A percentile compares a stretch with the other conserved stretches of the same genome.
Evolutionary conservation across 805 yeast species (phyloP).

Genomic region (Wickerhamiella siamensis): DNA sequence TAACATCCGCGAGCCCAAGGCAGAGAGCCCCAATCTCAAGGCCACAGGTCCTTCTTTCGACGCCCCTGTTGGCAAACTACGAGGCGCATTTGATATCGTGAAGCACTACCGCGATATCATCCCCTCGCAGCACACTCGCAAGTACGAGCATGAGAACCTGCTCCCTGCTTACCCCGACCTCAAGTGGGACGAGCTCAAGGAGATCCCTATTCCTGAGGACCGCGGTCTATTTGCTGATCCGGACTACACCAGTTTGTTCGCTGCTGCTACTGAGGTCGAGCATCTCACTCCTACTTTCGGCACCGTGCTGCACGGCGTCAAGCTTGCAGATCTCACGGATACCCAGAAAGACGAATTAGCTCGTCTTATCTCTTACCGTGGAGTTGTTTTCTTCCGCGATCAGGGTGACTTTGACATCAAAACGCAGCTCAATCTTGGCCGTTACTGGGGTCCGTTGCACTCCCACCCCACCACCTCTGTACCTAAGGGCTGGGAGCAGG

Average conservation of each 20-base stretch:
- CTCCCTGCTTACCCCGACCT: slow-evolving; percentile 24
- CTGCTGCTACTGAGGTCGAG: slow-evolving; percentile 19
- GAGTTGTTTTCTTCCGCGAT: slow-evolving; percentile 36
- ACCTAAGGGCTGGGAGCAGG: slow-evolving; percentile 40
- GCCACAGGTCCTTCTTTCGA: background rate
- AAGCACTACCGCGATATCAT: background rate
- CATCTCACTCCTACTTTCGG: slow-evolving; percentile 61
- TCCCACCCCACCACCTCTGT: slow-evolving; percentile 31
- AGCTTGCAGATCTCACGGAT: slow-evolving; percentile 29
- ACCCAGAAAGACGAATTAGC: slow-evolving; percentile 36
- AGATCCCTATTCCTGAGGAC: slow-evolving; percentile 14
- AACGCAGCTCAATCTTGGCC: slow-evolving; percentile 44
- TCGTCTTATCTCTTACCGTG: slow-evolving; percentile 32
- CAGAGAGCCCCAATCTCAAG: background rate
- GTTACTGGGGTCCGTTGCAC: slow-evolving; percentile 49
- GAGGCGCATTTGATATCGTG: background rate
- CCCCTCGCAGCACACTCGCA: background rate
- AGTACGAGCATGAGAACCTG: slow-evolving; percentile 20
- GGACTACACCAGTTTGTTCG: slow-evolving; percentile 18
- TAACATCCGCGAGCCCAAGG: background rate
- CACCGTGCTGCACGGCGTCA: slow-evolving; percentile 40
- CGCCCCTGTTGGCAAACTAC: background rate
- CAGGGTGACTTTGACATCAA: slow-evolving; percentile 47
- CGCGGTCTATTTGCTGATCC: slow-evolving; percentile 22
- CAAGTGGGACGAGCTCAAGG: slow-evolving; percentile 21